Evolutionary conservation across 78 protist genomes (phyloP), one percentile per base, ranked within the genome.

Genomic region (Creolimax fragrantissima): DNA sequence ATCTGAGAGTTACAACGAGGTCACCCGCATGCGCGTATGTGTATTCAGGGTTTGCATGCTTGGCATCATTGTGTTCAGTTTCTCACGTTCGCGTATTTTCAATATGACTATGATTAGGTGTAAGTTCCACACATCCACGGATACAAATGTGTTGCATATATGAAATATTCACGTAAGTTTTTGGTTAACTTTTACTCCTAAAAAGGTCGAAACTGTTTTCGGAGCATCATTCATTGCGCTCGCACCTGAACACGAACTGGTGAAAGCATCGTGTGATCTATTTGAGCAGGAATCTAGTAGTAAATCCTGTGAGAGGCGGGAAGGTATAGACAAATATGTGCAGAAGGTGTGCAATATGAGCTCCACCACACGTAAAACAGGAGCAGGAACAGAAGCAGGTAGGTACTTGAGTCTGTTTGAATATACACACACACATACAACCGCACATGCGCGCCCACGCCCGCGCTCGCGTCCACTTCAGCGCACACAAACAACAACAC

Each of bases 201-300:
- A 66, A 35, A 44, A 92, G 44, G 44, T 95, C 24, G 32, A 39
- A 4, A 97, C 99, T 3, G 81, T 96, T 7, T 93, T 74, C 85
- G 98, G 98, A 37, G 98, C 93, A 2, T 43, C 95, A 24, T 92
- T 45, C 37, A 5, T 92, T 3, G 93, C 89, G 5, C 11, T 94
- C 11, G 93, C 95, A 4, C 94, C 95, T 35, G 95, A 91, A 88
- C 96, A 95, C 88, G 92, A 94, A 45, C 88, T 94, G 41, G 88
- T 89, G 44, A 36, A 86, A 58, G 74, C 74, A 1, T 58, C 74
- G 74, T 58, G 74, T 24, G 74, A 58, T 58, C 74, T 58, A 24
- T 17, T 58, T 24, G 0, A 17, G 24, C 39, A 17, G 39, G 74
- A 58, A 24, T 32, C 39, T 58, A 24, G 24, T 24, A 58, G 74